These are phyloP conservation scores for Trichoderma koningiopsis DNA, from an alignment of 2,329 filamentous ascomycete species.

Conservation along the genomic window DNA sequence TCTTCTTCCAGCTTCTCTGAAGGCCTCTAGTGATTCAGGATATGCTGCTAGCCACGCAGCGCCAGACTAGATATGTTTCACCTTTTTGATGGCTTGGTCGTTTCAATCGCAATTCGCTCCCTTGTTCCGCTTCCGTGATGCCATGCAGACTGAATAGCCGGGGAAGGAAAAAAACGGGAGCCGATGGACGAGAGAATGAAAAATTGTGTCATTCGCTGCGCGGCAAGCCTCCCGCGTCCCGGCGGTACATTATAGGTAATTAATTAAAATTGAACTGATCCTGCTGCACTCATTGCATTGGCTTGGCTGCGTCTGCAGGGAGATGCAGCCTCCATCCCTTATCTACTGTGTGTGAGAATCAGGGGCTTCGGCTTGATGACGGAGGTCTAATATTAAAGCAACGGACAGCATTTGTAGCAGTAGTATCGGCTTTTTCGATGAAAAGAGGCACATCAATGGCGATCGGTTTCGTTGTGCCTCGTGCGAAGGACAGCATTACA, in stretches of 20 bases:
- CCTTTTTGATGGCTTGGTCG: neutral
- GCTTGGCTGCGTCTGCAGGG: slow-evolving; percentile 5
- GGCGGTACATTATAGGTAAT: neutral
- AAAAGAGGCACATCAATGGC: neutral
- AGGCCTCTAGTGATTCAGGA: neutral
- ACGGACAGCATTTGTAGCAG: neutral
- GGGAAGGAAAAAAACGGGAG: neutral
- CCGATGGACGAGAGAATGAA: neutral
- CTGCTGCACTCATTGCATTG: neutral
- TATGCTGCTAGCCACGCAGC: neutral
- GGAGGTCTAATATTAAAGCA: neutral
- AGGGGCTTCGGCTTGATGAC: slow-evolving; percentile 12
- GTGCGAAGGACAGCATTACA: slow-evolving; percentile 6
- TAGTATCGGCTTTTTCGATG: neutral
- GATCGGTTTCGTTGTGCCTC: neutral
- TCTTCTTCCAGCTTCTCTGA: neutral
- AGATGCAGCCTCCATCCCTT: neutral
- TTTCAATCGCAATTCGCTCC: neutral
- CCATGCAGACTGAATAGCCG: neutral
- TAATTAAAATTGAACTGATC: neutral
- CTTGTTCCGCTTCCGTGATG: neutral
- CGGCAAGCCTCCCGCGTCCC: neutral
- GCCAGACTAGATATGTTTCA: slow-evolving; percentile 1
- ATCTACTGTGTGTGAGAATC: neutral
- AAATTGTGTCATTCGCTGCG: neutral